These are phyloP conservation scores for Boletellus ananas DNA, from an alignment of 768 basidiomycete species.

Conservation along the genomic window DNA sequence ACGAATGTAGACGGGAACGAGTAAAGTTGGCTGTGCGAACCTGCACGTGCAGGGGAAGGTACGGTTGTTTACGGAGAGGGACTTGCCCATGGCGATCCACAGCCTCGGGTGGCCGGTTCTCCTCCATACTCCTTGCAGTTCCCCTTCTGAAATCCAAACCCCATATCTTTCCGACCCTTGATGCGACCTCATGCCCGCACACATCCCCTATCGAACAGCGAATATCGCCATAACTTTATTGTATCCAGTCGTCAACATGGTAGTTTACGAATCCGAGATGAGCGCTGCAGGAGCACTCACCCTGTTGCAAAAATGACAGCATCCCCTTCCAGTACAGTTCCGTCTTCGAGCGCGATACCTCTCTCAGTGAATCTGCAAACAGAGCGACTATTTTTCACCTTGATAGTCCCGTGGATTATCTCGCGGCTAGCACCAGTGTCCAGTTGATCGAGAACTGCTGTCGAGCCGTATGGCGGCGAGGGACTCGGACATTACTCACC, in stretches of 20 bases:
- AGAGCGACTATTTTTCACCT: constrained; percentile 40
- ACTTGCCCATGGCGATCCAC: constrained; percentile 27
- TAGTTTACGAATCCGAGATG: background rate
- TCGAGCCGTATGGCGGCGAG: background rate
- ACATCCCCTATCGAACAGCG: constrained; percentile 38
- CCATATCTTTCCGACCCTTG: constrained; percentile 55
- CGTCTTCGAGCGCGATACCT: constrained; percentile 29
- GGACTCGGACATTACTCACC: constrained; percentile 23
- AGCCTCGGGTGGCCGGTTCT: constrained; percentile 35
- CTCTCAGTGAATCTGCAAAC: constrained; percentile 26
- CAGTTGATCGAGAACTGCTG: background rate
- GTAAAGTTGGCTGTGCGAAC: constrained; percentile 15
- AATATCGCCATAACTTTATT: constrained; percentile 43
- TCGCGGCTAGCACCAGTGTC: constrained; percentile 41
- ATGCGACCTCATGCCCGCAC: constrained; percentile 43
- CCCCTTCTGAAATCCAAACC: constrained; percentile 64
- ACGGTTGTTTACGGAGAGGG: background rate
- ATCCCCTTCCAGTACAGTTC: constrained; percentile 26
- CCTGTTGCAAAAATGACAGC: constrained; percentile 33
- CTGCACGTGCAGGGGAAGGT: background rate
- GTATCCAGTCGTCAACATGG: background rate
- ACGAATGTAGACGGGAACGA: constrained; percentile 25
- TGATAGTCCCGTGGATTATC: constrained; percentile 49
- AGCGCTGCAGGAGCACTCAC: constrained; percentile 12
- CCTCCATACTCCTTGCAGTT: constrained; percentile 43